Evolutionary conservation across 805 yeast species (phyloP), one percentile per base, ranked within the genome.

Genomic region (Grigorovia jiainica): DNA sequence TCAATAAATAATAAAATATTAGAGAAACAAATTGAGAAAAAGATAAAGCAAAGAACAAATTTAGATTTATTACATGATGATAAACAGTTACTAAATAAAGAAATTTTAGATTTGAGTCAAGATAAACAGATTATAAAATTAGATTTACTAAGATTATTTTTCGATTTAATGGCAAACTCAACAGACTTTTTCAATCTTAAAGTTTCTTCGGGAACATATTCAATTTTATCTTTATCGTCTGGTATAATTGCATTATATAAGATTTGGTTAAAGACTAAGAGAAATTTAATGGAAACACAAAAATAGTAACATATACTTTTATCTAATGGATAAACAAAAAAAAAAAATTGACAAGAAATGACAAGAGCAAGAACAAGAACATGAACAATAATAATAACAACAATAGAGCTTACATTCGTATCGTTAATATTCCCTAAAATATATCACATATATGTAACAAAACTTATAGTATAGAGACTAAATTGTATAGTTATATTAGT

Each of bases 81-180:
- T 11, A 3, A n/a, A 7, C 23, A 17, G n/a, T 3, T 17, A 21
- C 8, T 21, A 27, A 8, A 34, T 32, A 30, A 34, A 15, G 17
- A 34, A 13, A 18, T 20, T 9, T 3, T 16, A 15, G 4, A 27
- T 27, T 16, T 25, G 29, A 16, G 31, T 20, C 56, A 61, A 25
- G 65, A 70, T 42, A 68, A 66, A 41, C 48, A 45, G 11, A 46
- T 66, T 13, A 55, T 68, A 2, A 47, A 64, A 24, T 46, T 73
- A 13, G 78, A 74, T 47, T 34, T 74, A 1, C 46, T 60, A 2
- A 67, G 72, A 48, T 52, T 72, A 10, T 18, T 60, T 1, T 73
- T 71, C 41, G 81, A 75, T 54, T 64, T 72, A 33, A 51, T 63
- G 9, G 75, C 71, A 43, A 76, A 72, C 52, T 53, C 74, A 1